These are phyloP conservation scores for Globisporangium polare DNA, from an alignment of 352 stramenopile genomes.

Conservation along the genomic window DNA sequence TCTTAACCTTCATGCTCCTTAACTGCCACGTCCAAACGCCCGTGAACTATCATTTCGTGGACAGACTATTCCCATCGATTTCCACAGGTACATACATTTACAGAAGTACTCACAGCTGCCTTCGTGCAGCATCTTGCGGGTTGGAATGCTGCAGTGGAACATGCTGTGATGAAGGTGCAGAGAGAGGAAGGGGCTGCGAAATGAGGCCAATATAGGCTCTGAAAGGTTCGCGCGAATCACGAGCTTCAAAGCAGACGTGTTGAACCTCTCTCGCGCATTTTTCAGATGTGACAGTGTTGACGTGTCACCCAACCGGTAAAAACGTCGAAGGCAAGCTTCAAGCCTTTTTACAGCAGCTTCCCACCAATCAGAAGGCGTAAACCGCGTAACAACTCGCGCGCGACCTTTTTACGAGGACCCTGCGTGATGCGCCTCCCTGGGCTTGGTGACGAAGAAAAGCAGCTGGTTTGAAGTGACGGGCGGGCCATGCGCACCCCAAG, in stretches of 20 bases:
- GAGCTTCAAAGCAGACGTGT: not conserved
- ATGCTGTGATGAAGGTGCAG: too few species aligned
- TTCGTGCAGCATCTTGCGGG: too few species aligned
- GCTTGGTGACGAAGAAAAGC: slow-evolving; percentile 13
- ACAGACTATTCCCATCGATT: too few species aligned
- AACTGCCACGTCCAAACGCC: not conserved
- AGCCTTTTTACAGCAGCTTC: not conserved
- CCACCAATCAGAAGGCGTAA: not conserved
- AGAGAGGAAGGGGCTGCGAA: too few species aligned
- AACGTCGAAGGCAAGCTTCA: not conserved
- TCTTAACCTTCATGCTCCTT: not conserved
- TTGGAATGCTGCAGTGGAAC: too few species aligned
- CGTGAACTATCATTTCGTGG: too few species aligned
- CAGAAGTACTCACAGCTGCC: too few species aligned
- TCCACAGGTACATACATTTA: not conserved
- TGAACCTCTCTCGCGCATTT: slow-evolving; percentile 5
- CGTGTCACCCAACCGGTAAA: slow-evolving; percentile 5
- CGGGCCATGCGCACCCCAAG: not conserved
- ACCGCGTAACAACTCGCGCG: not conserved
- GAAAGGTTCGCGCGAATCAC: not conserved
- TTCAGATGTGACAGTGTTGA: slow-evolving; percentile 7
- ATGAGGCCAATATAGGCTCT: not conserved
- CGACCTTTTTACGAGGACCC: not conserved
- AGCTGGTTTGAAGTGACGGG: not conserved
- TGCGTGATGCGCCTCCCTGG: slow-evolving; percentile 4